Conservation (phyloP, 2,329 filamentous ascomycete species). For the Taxawa tesnikishii region DNA sequence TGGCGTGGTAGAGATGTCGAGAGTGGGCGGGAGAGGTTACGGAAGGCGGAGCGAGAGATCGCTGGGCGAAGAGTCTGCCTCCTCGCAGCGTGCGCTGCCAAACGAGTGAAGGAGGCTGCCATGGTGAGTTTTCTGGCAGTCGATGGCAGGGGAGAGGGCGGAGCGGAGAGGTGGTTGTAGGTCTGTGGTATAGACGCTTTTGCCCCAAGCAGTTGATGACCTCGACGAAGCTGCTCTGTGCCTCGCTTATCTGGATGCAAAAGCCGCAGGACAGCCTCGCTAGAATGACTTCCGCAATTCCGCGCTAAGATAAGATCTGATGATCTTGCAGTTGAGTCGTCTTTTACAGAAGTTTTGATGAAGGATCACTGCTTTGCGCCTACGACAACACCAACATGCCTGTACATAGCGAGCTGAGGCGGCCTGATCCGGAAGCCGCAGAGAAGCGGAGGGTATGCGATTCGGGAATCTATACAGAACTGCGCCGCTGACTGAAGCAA, state of each 20-base stretch:
- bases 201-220: not conserved
- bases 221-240: no score
- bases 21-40: conserved; percentile 41
- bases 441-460: conserved; percentile 37
- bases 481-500: not conserved
- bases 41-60: conserved; percentile 26
- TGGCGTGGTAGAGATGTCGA: conserved; percentile 52
- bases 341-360: no score
- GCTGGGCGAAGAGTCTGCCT: conserved; percentile 49
- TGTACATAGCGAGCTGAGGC: no score
- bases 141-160: not conserved
- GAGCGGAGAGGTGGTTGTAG: conserved; percentile 10
- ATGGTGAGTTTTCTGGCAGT: conserved; percentile 34
- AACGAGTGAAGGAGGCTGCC: conserved; percentile 58
- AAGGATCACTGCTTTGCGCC: no score
- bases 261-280: no score
- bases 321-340: no score
- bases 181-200: conserved; percentile 5
- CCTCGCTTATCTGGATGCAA: no score
- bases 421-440: conserved; percentile 37
- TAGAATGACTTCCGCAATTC: no score
- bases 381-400: no score
- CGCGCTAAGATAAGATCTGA: no score
- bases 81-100: conserved; percentile 59
- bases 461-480: not conserved